phyloP scores from a whole-genome alignment of 2,329 filamentous ascomycete species.

The Annulohypoxylon truncatum region DNA sequence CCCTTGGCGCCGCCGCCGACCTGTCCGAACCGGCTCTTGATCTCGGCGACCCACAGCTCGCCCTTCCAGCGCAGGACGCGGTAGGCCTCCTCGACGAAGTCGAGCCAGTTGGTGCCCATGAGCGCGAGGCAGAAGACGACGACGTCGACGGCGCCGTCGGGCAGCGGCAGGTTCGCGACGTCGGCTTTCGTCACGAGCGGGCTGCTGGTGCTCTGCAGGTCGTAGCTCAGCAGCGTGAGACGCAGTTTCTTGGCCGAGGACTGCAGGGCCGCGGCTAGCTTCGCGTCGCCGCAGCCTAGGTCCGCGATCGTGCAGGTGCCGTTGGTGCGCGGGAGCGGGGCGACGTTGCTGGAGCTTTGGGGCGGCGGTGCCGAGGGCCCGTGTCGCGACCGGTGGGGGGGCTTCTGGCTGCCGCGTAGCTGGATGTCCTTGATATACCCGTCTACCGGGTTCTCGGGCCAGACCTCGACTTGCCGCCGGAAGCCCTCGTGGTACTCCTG shows the following conservation, averaged over 20 bases:
- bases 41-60: constrained; percentile 96
- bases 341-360: constrained; percentile 44
- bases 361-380: constrained; percentile 32
- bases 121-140: constrained; percentile 95
- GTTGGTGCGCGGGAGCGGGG: constrained; percentile 76
- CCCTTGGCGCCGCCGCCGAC: constrained; percentile 59
- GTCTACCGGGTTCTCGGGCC: constrained; percentile 97
- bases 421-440: constrained; percentile 81
- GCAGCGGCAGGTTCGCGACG: constrained; percentile 83
- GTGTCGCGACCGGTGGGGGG: constrained; percentile 31
- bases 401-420: constrained; percentile 68
- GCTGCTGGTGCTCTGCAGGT: constrained; percentile 81
- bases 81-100: constrained; percentile 96
- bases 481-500: constrained; percentile 96
- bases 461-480: constrained; percentile 92
- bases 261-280: constrained; percentile 77
- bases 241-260: constrained; percentile 73
- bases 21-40: constrained; percentile 89
- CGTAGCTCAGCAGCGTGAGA: constrained; percentile 84
- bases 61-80: constrained; percentile 92
- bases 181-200: constrained; percentile 87
- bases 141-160: constrained; percentile 81
- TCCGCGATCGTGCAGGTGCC: constrained; percentile 86
- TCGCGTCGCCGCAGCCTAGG: constrained; percentile 92
- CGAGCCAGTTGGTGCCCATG: constrained; percentile 99